Conservation (phyloP, 2,329 filamentous ascomycete species). For the Rhytidhysteron rufulum region DNA sequence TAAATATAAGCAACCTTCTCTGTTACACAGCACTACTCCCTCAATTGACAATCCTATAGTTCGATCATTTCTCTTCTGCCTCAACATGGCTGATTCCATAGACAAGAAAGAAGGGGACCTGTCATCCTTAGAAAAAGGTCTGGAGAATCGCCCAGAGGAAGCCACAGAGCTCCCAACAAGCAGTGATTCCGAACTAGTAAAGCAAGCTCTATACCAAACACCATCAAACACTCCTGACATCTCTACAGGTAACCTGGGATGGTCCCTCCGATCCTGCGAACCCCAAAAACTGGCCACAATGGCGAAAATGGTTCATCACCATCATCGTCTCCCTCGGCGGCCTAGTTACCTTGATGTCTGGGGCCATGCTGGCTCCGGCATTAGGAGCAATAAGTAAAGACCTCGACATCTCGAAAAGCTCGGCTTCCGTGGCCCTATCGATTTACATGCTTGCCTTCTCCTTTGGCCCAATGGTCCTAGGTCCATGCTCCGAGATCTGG, state of each 20-base stretch:
- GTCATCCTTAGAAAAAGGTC: too few relatives aligned
- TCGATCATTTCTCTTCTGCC: too few relatives aligned
- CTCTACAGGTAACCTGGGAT: constrained; percentile 12
- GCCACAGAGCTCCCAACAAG: too few relatives aligned
- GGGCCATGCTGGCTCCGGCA: constrained; percentile 17
- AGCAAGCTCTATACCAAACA: too few relatives aligned
- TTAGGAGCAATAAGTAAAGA: constrained; percentile 9
- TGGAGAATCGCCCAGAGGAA: too few relatives aligned
- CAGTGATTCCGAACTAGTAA: too few relatives aligned
- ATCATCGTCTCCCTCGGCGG: constrained; percentile 15
- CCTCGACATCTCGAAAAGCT: constrained; percentile 10
- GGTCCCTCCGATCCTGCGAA: constrained; percentile 14
- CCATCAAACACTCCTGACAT: too few relatives aligned
- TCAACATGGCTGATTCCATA: too few relatives aligned
- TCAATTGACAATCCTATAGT: too few relatives aligned
- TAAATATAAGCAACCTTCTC: too few relatives aligned
- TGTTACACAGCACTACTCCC: too few relatives aligned
- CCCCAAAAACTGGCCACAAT: constrained; percentile 21
- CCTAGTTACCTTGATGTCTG: constrained; percentile 19
- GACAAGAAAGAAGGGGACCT: too few relatives aligned
- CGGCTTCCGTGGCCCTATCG: constrained; percentile 14
- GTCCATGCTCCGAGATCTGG: constrained; percentile 70
- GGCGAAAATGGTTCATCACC: constrained; percentile 42
- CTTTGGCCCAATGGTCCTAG: constrained; percentile 67
- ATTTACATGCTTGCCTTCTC: constrained; percentile 23